Evolutionary conservation across 2,329 filamentous ascomycete species (phyloP), one percentile per base, ranked within the genome.

Genomic region (Lachnellula cervina): DNA sequence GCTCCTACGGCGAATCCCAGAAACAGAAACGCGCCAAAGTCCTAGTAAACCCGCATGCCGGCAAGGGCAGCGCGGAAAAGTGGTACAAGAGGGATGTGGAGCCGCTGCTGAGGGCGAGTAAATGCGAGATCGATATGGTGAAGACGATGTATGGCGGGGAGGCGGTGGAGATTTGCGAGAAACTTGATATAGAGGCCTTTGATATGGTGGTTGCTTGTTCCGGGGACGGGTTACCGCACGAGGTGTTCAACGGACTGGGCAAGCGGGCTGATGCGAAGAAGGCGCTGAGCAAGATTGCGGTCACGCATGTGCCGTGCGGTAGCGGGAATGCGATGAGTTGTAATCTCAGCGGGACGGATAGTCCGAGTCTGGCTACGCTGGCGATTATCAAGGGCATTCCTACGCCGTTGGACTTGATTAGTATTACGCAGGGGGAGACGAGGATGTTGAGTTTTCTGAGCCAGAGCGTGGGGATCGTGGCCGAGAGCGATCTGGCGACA

Each of bases 311-410:
- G 37, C 94, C 94, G 1, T 96, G 92, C 68, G 94, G 94, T 14
- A 94, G 89, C 49, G 94, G 94, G 5, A 99, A 99, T 71, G 94
- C 90, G 21, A 88, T 97, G 84, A 89, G 89, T 60, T 86, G 88
- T 75, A 97, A 97, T 70, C 74, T 95, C 47, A 90, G 90, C 62
- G 94, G 93, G 5, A 92, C 91, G 0, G 81, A 87, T 60, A 84
- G 82, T 60, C 81, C 88, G 8, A 88, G 84, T 57, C 71, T 89
- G 46, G 90, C 92, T 0, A 90, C 93, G 0, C 75, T 97, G 58
- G 86, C 84, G 23, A 85, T 97, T 47, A 82, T 97, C 66, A 99
- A 99, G 71, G 93, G 91, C 11, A 74, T 93, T 14, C 80, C 86
- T n/a, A 94, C 87, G 11, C 85, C 90, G 0, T 71, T 99, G 52